Base-by-base conservation (phyloP, 352 stramenopile genomes). In the Globisporangium canariense region DNA sequence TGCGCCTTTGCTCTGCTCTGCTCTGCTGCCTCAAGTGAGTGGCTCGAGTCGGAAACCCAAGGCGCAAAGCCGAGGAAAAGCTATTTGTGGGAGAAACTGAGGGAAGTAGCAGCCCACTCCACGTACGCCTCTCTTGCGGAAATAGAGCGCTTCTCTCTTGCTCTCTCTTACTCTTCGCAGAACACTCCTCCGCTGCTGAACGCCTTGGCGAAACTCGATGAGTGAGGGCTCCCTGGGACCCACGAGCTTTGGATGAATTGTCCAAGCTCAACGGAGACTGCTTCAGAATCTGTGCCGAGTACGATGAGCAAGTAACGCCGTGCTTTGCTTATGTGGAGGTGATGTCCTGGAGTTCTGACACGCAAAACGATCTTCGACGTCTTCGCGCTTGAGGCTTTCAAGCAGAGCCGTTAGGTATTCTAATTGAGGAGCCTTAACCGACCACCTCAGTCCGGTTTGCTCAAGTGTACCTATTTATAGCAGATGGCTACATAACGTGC, bases 271-370 rank as follows among this genome's bases (percentile, higher is more conserved):
- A 28, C 25, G 25, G 25, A 28, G 25, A 28, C 10, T 52, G 52
- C 52, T 58, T 58, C 52, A 45, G 30, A 18, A 32, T 58, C 52
- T 58, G 52, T 43, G 52, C 30, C n/a, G 28, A 58, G 51, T 57
- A 30, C 30, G 51, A 43, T 57, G n/a, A 22, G 50, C 50, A 9
- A 43, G 14, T 7, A 18, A 55, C 25, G 20, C 25, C 30, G 13
- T 30, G 2, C 2, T 28, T 28, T 28, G 25, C 25, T 28, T 28
- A 28, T 28, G 14, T 41, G 16, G n/a, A 9, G n/a, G 25, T 18
- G 36, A 41, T 30, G 7, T 10, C 52, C 52, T 58, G 52, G 30
- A 34, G 32, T 58, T 58, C 52, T 45, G 52, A 58, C 52, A 45
- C 52, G 51, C 51, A 41, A 57, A 28, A 25, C 51, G 51, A 57